Base-by-base conservation (phyloP, 1,284 basidiomycete species). In the Ceratobasidium sp. region DNA sequence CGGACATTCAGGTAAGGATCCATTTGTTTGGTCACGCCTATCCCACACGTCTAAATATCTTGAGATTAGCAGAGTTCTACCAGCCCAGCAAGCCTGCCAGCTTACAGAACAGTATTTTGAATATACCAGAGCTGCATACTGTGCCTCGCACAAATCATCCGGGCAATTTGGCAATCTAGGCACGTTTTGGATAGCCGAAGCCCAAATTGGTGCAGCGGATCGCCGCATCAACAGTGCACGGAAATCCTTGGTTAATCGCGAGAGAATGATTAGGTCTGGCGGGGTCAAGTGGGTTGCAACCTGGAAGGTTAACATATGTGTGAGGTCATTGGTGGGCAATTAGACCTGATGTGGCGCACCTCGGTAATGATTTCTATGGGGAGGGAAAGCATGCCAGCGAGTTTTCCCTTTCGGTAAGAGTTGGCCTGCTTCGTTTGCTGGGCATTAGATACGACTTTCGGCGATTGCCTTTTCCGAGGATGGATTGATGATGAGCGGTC, bases 41-140 rank as follows among this genome's bases (percentile, higher is more conserved):
- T 33, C 12, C 66, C 66, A 40, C 66, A 68, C 28, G 7, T 40
- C 66, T 68, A 50, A 2, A 5, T n/a, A 50, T 7, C n/a, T 40
- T 12, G 28, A 10, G 28, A 40, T 6, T 40, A 13, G 59, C 40
- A 15, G 1, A 62, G 28, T 17, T 28, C 26, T 28, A 38, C 17
- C 3, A 50, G 5, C 20, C 20, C 26, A 20, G 57, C 7, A 20
- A n/a, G 5, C 26, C 52, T 40, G 66, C 67, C 12, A 1, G 65
- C 73, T n/a, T n/a, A 75, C 73, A 13, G 73, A 52, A 23, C 73
- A 75, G 17, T 38, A 3, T 44, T 65, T 20, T 33, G 13, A 48
- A 73, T 78, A n/a, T 17, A 75, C 17, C 2, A 75, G 61, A 0
- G 62, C 46, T 6, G 52, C 73, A 44, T 75, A 75, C 40, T 66